Conservation (phyloP, 345 rosid species). For the Sisymbrium irio region DNA sequence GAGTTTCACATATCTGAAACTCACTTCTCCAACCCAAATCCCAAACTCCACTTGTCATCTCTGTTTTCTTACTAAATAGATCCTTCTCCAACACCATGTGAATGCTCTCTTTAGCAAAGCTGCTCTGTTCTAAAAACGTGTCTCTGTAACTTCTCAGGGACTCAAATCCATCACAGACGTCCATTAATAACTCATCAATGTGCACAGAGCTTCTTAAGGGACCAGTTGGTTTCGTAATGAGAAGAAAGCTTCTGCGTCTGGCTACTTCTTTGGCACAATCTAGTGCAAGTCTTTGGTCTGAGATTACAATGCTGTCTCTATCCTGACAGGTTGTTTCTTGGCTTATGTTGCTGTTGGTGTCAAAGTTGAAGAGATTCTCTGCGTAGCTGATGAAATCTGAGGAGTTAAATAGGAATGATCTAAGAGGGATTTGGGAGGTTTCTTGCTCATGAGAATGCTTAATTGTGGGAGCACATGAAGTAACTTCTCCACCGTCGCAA, state of each 20-base stretch:
- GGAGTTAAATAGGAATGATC: constrained; percentile 47
- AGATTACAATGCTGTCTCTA: constrained; percentile 4
- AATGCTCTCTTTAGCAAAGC: constrained; percentile 38
- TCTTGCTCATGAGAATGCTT: constrained; percentile 18
- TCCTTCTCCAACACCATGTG: constrained; percentile 54
- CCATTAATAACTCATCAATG: constrained; percentile 54
- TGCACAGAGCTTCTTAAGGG: constrained; percentile 32
- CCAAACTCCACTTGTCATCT: constrained; percentile 59
- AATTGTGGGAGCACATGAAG: constrained; percentile 22
- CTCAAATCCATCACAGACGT: constrained; percentile 51
- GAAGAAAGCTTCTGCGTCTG: constrained; percentile 46
- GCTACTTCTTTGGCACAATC: constrained; percentile 69
- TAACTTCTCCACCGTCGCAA: constrained; percentile 33
- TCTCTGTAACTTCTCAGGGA: constrained; percentile 43
- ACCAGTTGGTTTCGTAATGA: constrained; percentile 16
- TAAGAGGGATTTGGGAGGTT: constrained; percentile 27
- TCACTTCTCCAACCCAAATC: constrained; percentile 74
- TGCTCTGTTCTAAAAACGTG: constrained; percentile 24
- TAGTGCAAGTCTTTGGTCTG: constrained; percentile 43
- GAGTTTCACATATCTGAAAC: constrained; percentile 49
- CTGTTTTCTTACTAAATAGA: constrained; percentile 40
- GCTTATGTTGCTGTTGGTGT: constrained; percentile 18
- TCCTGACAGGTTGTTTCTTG: constrained; percentile 3
- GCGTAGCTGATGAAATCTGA: constrained; percentile 48
- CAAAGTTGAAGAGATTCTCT: constrained; percentile 48